Evolutionary conservation across 192 early-diverging fungal species (phyloP), one percentile per base, ranked within the genome.

Genomic region (Jimgerdemannia lactiflua): DNA sequence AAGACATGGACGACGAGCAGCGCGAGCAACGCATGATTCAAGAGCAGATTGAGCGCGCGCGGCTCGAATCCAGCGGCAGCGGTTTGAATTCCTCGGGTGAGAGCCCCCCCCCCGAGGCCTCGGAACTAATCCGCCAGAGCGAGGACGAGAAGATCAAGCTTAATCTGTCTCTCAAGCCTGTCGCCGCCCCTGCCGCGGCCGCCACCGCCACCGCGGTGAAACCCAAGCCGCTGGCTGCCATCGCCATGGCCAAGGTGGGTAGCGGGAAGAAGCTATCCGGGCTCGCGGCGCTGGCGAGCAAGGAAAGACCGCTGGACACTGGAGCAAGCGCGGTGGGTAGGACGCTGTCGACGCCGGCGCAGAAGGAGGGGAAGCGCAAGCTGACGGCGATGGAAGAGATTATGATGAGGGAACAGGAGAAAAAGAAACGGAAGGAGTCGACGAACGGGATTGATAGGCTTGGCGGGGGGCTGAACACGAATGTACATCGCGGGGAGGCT

Each of bases 1-100:
- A 89, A 77, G 90, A 94, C 66, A 90, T 91, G 83, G 92, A 92
- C 67, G 97, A 96, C 43, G 96, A 99, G 69, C 92, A 98, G 77
- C 82, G 94, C 29, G 93, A 95, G 71, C 88, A 91, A 43, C 85
- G 77, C 80, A 68, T 92, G 74, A 84, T 99, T 40, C 83, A 89
- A 73, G 92, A 94, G 54, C 97, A 98, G 83, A 93, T 98, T 67
- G 90, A 91, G 78, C 86, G 87, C 65, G 95, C 96, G 40, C 80
- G 87, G 65, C 86, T 88, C 67, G 67, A 83, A 29, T 83, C 76
- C n/a, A 29, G 29, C 29, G 29, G 29, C 29, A 29, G 29, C 29
- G 29, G 29, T 29, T 29, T 29, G 29, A 29, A 29, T 29, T 29
- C 29, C 29, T 29, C 29, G 29, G 29, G 29, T 29, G 29, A 29